These are phyloP conservation scores for Byssothecium circinans DNA, from an alignment of 2,329 filamentous ascomycete genomes.

Conservation along the genomic window DNA sequence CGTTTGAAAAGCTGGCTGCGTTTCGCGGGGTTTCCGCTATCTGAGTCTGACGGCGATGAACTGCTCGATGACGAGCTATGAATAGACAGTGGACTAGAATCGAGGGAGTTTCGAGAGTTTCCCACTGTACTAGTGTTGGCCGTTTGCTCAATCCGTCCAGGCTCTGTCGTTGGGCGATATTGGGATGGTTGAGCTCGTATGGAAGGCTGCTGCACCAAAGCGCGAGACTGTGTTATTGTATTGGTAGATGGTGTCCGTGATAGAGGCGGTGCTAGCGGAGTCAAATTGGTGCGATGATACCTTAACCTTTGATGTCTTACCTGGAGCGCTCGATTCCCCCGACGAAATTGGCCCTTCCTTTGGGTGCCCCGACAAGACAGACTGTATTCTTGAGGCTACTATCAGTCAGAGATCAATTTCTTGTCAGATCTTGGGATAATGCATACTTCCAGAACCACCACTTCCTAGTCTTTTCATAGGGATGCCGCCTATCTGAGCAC, in stretches of 20 bases:
- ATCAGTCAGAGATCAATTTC: neutral
- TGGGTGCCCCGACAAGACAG: slow-evolving; percentile 58
- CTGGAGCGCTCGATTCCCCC: slow-evolving; percentile 50
- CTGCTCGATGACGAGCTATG: slow-evolving; percentile 32
- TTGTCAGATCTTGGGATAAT: neutral
- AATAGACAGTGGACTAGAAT: slow-evolving; percentile 23
- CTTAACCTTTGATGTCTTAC: slow-evolving; percentile 23
- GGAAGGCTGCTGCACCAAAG: slow-evolving; percentile 25
- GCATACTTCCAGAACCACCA: slow-evolving; percentile 43
- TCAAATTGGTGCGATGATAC: neutral
- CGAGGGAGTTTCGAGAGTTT: slow-evolving; percentile 10
- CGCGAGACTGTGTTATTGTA: slow-evolving; percentile 49
- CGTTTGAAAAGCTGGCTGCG: slow-evolving; percentile 51
- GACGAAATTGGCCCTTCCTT: slow-evolving; percentile 59
- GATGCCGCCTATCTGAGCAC: slow-evolving; percentile 45
- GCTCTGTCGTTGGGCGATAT: neutral
- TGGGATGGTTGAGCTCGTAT: slow-evolving; percentile 29
- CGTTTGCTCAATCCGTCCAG: slow-evolving; percentile 2
- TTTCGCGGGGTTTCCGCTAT: slow-evolving; percentile 40
- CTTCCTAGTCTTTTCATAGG: slow-evolving; percentile 58
- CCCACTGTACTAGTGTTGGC: neutral
- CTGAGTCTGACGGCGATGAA: slow-evolving; percentile 38
- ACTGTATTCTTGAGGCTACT: slow-evolving; percentile 49
- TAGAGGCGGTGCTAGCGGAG: slow-evolving; percentile 31
- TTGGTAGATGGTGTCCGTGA: slow-evolving; percentile 53